phyloP scores from a whole-genome alignment of 169 alveolate species.

The Toxoplasma gondii region DNA sequence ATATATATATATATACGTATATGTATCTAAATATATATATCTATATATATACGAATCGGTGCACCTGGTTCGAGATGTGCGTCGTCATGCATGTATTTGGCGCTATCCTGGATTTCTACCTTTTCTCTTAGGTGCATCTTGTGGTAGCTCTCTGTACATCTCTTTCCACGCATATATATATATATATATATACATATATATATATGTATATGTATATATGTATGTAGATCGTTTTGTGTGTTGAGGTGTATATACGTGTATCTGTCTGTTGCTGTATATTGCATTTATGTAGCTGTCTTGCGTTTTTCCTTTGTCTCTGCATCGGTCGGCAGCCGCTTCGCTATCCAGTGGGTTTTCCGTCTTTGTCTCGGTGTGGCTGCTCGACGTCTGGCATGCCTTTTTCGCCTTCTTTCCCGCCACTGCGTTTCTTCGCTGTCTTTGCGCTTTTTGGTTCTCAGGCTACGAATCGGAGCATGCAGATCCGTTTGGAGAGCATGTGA shows the following conservation, averaged over 20 bases:
- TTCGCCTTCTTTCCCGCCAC: background rate
- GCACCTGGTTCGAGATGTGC: too few species aligned
- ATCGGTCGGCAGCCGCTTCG: too few species aligned
- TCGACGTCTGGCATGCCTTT: background rate
- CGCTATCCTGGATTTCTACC: too few species aligned
- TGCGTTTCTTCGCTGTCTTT: background rate
- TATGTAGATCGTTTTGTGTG: too few species aligned
- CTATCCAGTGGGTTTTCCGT: too few species aligned
- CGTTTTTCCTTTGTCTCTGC: too few species aligned
- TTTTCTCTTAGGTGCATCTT: too few species aligned
- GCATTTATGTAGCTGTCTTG: too few species aligned
- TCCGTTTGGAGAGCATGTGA: constrained; percentile 62
- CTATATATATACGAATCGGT: background rate
- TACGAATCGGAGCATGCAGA: constrained; percentile 47
- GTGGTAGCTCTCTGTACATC: too few species aligned
- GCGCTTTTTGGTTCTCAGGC: constrained; percentile 30
- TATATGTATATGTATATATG: background rate
- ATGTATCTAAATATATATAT: background rate
- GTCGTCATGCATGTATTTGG: too few species aligned
- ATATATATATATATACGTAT: background rate
- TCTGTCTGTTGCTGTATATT: background rate
- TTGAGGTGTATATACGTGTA: background rate
- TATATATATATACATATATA: background rate
- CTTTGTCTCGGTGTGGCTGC: background rate
- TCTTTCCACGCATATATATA: too few species aligned